Evolutionary conservation across 164 flowering plant genomes (phyloP), one percentile per base, ranked within the genome.

Genomic region (Pachysandra terminalis): DNA sequence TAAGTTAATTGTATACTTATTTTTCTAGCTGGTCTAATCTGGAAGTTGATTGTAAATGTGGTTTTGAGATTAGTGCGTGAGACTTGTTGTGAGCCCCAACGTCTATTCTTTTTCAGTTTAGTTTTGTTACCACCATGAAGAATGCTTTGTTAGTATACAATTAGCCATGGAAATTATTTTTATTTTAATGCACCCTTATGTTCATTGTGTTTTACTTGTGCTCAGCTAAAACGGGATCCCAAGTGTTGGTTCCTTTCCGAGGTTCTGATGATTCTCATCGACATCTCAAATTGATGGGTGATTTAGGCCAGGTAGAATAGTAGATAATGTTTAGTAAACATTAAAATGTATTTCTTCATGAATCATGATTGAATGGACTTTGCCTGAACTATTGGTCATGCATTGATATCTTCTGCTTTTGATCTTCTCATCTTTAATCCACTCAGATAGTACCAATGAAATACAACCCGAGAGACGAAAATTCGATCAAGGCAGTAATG

Each of bases 231-330:
- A 90, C 86, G 97, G 98, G 99, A 53, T 82, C 93, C 52, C 99
- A 95, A 79, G 96, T 95, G 17, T 77, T 95, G 71, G 98, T 92
- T 75, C 99, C 99, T 73, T 92, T 95, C 69, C 83, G 99, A 26
- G 98, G 96, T 67, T 92, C 96, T 22, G 98, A 95, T 82, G 99
- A 95, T 80, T 77, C 75, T 66, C 98, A 69, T 75, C 90, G 99
- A 21, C 99, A 95, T 83, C 97, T 95, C 57, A 95, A 95, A 74
- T 77, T 95, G 83, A 95, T 95, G 99, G 99, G 99, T 74, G 99
- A 95, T 77, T 82, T 95, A 78, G 99, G 99, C 19, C 99, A 95
- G 97, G 99, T 92, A 73, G 24, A 21, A 28, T 41, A 28, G 13
- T 64, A 22, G 51, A 55, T n/a, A 19, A 37, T 59, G 54, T 70